Base-by-base conservation (phyloP, 2,329 filamentous ascomycete species). In the Sarocladiaceae sp. region DNA sequence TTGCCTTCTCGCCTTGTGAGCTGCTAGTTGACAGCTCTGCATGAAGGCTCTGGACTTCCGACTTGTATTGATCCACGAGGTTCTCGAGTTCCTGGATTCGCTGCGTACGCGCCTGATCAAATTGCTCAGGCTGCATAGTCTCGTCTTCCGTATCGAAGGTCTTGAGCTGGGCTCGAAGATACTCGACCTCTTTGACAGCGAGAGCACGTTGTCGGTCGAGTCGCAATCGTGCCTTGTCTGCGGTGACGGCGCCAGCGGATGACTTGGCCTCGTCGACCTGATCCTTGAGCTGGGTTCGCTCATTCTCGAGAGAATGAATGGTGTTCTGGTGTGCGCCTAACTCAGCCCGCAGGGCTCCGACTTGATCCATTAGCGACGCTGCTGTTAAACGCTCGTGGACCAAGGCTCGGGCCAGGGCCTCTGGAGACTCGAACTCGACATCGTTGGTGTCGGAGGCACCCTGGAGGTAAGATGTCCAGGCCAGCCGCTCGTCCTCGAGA, bases 121-220 rank as follows among this genome's bases (percentile, higher is more conserved):
- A 86, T 39, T 82, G 84, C 29, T 90, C 88, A 0, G 89, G 83
- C 52, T 93, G 84, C 71, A 97, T 88, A 0, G 92, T 92, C 51
- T 84, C 82, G 61, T 97, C 92, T 67, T 99, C 94, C 1, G 83
- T 81, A 62, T 97, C 90, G 55, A 95, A 87, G 0, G 88, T 87
- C 70, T 92, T 92, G 52, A 97, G 78, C 67, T 99, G 94, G 0
- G 90, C 93, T 20, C 94, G 88, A 6, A 99, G 79, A 65, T 96
- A 96, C 59, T 97, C 92, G 1, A 94, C 90, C 66, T 99, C 95
- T 64, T 97, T 97, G 22, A 90, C 78, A 0, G 92, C 90, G 7
- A 99, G 78, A 1, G 80, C 82, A 53, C 90, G 88, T 65, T 97
- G 93, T 54, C 94, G 80, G 61, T 99, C 93, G 0, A 97, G 73